Evolutionary conservation across 768 basidiomycete species (phyloP).

Genomic region (Holtermannia corniformis): DNA sequence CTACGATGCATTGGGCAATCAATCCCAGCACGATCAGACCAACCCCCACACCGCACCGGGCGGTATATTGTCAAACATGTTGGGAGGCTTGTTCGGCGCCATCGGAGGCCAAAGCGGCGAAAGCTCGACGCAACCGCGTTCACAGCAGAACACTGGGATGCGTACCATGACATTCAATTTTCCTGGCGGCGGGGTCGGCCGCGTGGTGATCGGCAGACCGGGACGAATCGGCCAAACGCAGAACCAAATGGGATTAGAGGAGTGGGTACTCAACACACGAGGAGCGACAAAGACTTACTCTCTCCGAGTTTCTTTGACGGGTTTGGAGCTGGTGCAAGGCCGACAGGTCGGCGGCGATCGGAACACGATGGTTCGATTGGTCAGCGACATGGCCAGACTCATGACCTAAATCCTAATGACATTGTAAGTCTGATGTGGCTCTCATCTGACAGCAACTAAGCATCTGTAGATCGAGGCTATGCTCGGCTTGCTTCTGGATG

Average conservation of each 20-base stretch:
- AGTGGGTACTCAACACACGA: slow-evolving; percentile 5
- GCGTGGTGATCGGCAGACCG: slow-evolving; percentile 22
- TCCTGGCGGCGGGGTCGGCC: slow-evolving; percentile 27
- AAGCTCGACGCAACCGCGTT: not conserved
- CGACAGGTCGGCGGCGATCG: slow-evolving; percentile 45
- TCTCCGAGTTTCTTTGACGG: not conserved
- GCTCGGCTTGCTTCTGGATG: slow-evolving; percentile 18
- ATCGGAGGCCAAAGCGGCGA: not conserved
- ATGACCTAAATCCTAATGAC: slow-evolving; percentile 1
- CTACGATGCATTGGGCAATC: slow-evolving; percentile 6
- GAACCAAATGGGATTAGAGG: slow-evolving; percentile 1
- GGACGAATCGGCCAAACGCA: not conserved
- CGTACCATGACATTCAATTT: slow-evolving; percentile 26
- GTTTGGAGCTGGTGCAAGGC: slow-evolving; percentile 25
- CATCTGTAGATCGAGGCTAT: slow-evolving; percentile 1
- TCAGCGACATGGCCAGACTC: too few relatives aligned
- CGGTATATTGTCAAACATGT: slow-evolving; percentile 12
- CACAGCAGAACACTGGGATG: not conserved
- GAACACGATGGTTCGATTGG: not conserved
- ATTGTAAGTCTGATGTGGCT: not conserved
- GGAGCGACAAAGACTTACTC: too few relatives aligned
- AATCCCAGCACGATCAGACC: not conserved
- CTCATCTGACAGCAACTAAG: too few relatives aligned
- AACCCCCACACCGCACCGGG: slow-evolving; percentile 1
- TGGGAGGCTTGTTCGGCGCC: slow-evolving; percentile 13